A percentile compares a stretch with the other conserved stretches of the same genome.
Evolutionary conservation across 148 eudicot genomes (phyloP).

Genomic region (Rheum nobile): DNA sequence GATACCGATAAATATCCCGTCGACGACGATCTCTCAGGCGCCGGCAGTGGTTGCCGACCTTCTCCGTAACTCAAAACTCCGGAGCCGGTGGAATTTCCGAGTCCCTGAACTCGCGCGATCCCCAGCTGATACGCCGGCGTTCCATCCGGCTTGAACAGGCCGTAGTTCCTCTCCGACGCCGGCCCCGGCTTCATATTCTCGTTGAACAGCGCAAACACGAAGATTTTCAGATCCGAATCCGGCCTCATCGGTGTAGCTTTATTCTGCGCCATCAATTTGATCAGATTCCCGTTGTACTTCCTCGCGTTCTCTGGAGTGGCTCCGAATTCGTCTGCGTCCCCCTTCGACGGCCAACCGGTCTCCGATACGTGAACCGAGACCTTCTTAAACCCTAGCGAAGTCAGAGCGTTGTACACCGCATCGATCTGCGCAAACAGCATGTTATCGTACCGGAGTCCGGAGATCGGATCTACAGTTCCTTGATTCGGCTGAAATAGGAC

Average conservation of each 20-base stretch:
- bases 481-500: constrained; percentile 46
- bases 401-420: constrained; percentile 63
- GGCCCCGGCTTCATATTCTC: constrained; percentile 96
- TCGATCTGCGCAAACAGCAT: constrained; percentile 93
- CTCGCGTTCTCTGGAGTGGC: constrained; percentile 74
- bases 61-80: neutral
- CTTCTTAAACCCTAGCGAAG: constrained; percentile 30
- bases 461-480: constrained; percentile 41
- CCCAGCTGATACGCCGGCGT: constrained; percentile 62
- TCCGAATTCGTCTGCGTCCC: constrained; percentile 66
- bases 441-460: constrained; percentile 59
- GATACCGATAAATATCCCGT: constrained; percentile 61
- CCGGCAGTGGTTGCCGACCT: constrained; percentile 12
- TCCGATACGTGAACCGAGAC: constrained; percentile 64
- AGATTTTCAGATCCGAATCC: constrained; percentile 43
- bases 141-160: constrained; percentile 73
- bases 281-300: constrained; percentile 68
- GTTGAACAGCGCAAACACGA: constrained; percentile 73
- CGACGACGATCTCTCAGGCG: constrained; percentile 23
- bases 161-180: constrained; percentile 81
- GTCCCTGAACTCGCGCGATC: constrained; percentile 18
- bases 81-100: constrained; percentile 15
- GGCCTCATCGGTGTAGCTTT: constrained; percentile 73
- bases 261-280: constrained; percentile 37
- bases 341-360: constrained; percentile 96